Base-by-base conservation (phyloP, 371 early-diverging fungal species). In the Apophysomyces ossiformis region DNA sequence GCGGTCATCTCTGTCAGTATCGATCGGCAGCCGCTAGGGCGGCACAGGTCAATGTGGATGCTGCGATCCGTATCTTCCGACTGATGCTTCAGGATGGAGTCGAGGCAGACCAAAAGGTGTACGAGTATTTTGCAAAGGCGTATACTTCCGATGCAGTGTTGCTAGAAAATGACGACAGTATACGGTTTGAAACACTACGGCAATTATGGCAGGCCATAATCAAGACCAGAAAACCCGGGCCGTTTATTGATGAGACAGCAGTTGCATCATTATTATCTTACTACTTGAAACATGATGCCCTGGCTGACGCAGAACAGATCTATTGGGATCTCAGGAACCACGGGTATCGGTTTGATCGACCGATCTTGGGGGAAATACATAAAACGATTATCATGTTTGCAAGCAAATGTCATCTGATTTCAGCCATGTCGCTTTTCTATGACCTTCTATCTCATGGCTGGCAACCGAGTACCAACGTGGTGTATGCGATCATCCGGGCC, bases 251-350 rank as follows among this genome's bases (percentile, higher is more conserved):
- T 16, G 44, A 15, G 16, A 32, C 44, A 9, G 26, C 43, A n/a
- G 32, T 66, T 4, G 37, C 56, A 32, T 65, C 64, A 16, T n/a
- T 63, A 16, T 15, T 63, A 16, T 56, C 32, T 16, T 38, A 39
- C 18, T 71, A 65, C 26, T 16, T 65, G 1, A 38, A 35, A 44
- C 57, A 65, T 12, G 45, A 45, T 9, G 63, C 45, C n/a, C 8
- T 61, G 12, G 4, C 60, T 1, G 68, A 64, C 7, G 72, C 65
- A 21, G 68, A 71, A 35, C 65, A 71, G 38, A 12, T 68, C 0
- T 71, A 71, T 37, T 71, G 68, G 67, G 68, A 65, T 50, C 16
- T 71, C 5, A 61, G 72, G 18, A 45, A 68, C 7, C 35, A 45
- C 18, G 37, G 43, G 13, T 43, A 63, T 37, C 38, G 38, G 1